A percentile compares a stretch with the other conserved stretches of the same genome.
phyloP scores from a whole-genome alignment of 2,329 filamentous ascomycete species.

The Epichloe typhina region DNA sequence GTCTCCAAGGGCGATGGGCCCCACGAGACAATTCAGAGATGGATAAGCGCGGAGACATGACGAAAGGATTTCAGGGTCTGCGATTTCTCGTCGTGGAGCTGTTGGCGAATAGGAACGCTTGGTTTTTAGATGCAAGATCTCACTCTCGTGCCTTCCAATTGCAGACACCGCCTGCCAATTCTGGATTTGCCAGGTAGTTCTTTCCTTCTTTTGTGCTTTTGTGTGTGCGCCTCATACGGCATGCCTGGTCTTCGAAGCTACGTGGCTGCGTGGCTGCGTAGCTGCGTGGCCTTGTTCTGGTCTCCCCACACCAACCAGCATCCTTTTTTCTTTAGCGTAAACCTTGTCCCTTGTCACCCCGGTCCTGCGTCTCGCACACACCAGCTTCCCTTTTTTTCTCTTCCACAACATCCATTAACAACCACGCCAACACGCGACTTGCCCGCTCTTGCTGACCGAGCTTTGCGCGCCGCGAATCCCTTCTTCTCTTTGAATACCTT shows the following conservation, averaged over 20 bases:
- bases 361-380: not conserved
- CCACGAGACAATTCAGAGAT: too few relatives aligned
- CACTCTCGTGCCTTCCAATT: not conserved
- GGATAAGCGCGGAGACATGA: not conserved
- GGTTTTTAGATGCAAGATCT: not conserved
- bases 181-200: too few relatives aligned
- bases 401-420: not conserved
- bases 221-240: too few relatives aligned
- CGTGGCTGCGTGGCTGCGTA: too few relatives aligned
- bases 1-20: too few relatives aligned
- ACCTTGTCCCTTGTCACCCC: not conserved
- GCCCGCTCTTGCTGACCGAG: conserved; percentile 7
- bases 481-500: not conserved
- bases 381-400: not conserved
- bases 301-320: too few relatives aligned
- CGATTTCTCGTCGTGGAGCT: not conserved
- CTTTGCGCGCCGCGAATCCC: not conserved
- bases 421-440: conserved; percentile 1
- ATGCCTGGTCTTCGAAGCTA: too few relatives aligned
- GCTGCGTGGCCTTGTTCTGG: too few relatives aligned
- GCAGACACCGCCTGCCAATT: not conserved
- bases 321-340: not conserved
- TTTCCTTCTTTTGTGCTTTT: too few relatives aligned
- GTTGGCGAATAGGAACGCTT: not conserved
- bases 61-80: too few relatives aligned